Evolutionary conservation across 768 basidiomycete genomes (phyloP), one percentile per base, ranked within the genome.

Genomic region (Tremella yokohamensis): DNA sequence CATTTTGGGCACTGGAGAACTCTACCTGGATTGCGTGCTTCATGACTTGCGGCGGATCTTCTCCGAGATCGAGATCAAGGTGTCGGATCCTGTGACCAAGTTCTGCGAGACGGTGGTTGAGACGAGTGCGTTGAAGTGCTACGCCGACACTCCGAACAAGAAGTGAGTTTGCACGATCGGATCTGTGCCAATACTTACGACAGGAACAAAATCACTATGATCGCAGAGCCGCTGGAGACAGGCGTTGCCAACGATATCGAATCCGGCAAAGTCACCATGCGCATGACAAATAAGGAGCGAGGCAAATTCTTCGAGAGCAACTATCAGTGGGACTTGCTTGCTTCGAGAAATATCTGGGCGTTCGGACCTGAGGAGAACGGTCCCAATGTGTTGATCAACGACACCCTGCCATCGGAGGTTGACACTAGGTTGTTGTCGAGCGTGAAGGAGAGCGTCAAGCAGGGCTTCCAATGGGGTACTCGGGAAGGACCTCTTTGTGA

Each of bases 401-500:
- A 99, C 72, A 98, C 96, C 1, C 79, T 99, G 16, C 96, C 96
- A 2, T 91, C 89, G 6, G 90, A 94, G 80, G 84, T 96, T 42
- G 94, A 99, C 79, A 96, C 96, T 79, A 97, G 93, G 75, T 69
- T 92, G 52, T 79, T 99, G 52, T 84, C 83, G 37, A 86, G 87
- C 6, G 90, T 97, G 55, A 93, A 85, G 78, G 94, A 98, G 64
- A 87, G 91, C 62, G 87, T 99, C 70, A 97, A 91, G 79, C 96
- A 99, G 78, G 96, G 96, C 37, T 99, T 99, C 85, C 96, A 96
- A 73, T 98, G 96, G 96, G 96, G 91, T 50, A 87, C 94, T 49
- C 84, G 96, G 50, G 96, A 99, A 80, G 96, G 96, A 7, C 96
- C 96, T 39, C 74, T 99, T 40, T 98, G 96, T 72, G 96, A 99